Conservation (phyloP, 1,139 yeast genomes). For the Debaryomyces udenii region DNA sequence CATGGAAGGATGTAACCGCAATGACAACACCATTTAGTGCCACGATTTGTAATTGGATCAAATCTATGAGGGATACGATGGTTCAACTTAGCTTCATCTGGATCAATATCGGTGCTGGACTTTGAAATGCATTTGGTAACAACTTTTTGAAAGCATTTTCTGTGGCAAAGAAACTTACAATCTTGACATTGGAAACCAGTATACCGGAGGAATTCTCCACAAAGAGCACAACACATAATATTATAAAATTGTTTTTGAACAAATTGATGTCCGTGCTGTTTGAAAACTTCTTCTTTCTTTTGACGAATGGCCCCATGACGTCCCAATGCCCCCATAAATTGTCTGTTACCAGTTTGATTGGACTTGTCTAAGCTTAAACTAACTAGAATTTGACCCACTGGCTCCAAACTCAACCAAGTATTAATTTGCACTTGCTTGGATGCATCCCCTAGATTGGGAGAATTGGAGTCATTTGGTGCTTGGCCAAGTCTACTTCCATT, state of each 20-base stretch:
- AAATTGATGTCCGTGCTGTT: conserved; percentile 96
- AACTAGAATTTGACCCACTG: conserved; percentile 85
- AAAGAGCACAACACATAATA: conserved; percentile 94
- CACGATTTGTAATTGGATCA: conserved; percentile 86
- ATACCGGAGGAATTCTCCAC: conserved; percentile 92
- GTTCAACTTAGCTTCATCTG: conserved; percentile 85
- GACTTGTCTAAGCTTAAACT: conserved; percentile 78
- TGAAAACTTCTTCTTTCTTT: conserved; percentile 91
- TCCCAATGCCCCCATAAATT: conserved; percentile 74
- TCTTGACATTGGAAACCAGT: conserved; percentile 97
- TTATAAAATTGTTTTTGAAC: conserved; percentile 94
- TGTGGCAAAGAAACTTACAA: conserved; percentile 91
- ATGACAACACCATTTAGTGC: conserved; percentile 99
- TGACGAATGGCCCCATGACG: conserved; percentile 98
- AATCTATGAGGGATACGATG: conserved; percentile 97
- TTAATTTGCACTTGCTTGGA: conserved; percentile 44
- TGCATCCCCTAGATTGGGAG: conserved; percentile 11
- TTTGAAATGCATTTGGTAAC: conserved; percentile 95
- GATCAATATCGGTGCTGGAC: conserved; percentile 77
- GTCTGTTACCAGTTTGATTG: conserved; percentile 53
- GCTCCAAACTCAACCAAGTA: conserved; percentile 93
- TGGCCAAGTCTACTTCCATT: neutral
- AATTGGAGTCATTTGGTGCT: neutral
- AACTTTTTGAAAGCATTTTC: conserved; percentile 89
- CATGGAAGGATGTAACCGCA: conserved; percentile 96